Base-by-base conservation (phyloP, 495 filamentous ascomycete species). In the Penicillium pancosmium region DNA sequence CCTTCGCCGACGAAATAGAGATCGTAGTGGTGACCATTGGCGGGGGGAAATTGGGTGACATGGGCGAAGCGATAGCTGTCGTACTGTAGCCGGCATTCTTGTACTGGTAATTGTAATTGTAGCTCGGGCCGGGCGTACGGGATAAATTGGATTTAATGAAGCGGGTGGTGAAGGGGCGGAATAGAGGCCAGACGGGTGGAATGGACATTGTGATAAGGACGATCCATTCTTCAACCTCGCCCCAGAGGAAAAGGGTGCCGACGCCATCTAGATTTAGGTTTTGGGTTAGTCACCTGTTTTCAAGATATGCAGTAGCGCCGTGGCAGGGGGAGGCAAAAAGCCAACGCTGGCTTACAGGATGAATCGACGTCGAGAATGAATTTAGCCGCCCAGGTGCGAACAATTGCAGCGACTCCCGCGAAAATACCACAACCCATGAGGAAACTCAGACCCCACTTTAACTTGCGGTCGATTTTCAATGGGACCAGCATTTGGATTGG, bases 161-260 rank as follows among this genome's bases (percentile, higher is more conserved):
- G n/a, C 50, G 54, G 33, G 53, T n/a, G 0, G 66, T 68, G 23
- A 68, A 63, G n/a, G 66, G 66, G 9, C 66, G 55, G 56, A 68
- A 63, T 15, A 68, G 49, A 8, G 66, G 66, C 66, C 66, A 68
- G 4, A 68, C 66, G 1, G 66, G 66, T 48, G 66, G 66, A 16
- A 68, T 68, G 36, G 66, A 68, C 66, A 68, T 68, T 31, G 63
- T 61, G 49, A 68, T 68, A 12, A 68, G 60, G 9, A 68, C 66
- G 50, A 68, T 31, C 66, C 66, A 68, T 60, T 68, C 66, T 50
- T 68, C 66, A 23, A 66, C 63, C 43, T 68, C 66, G 7, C 66
- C 66, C 66, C 66, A 68, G 41, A 55, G 55, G 50, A 68, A 68
- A 0, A 68, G 55, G n/a, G 50, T 56, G 0, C 66, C 66, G 19